Conservation (phyloP, 495 filamentous ascomycete genomes). For the Tuber melanosporum region DNA sequence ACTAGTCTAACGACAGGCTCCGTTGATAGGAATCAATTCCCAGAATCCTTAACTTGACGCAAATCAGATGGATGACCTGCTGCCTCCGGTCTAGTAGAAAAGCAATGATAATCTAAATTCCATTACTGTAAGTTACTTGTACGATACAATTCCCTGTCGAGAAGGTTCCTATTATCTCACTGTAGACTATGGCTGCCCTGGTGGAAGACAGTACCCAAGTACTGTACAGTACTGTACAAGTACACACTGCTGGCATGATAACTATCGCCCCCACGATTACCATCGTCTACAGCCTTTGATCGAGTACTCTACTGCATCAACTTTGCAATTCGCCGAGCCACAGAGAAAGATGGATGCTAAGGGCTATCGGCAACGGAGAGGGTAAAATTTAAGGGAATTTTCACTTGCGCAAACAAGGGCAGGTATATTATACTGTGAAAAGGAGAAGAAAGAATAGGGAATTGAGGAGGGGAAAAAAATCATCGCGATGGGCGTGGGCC, state of each 20-base stretch:
- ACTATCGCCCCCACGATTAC: neutral
- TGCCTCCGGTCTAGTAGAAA: neutral
- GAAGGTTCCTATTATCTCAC: neutral
- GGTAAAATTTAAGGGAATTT: neutral
- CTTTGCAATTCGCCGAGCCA: neutral
- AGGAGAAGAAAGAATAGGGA: neutral
- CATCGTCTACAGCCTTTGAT: neutral
- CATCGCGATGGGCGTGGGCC: neutral
- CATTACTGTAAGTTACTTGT: neutral
- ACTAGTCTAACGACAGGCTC: neutral
- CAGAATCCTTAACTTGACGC: neutral
- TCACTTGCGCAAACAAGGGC: neutral
- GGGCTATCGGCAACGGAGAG: neutral
- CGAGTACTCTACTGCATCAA: neutral
- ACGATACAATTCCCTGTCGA: neutral
- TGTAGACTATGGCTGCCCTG: neutral
- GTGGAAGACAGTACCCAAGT: neutral
- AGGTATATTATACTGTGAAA: neutral
- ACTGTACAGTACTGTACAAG: neutral
- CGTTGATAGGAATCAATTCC: neutral
- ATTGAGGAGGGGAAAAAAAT: neutral
- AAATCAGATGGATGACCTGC: neutral
- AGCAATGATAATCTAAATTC: neutral
- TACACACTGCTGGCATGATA: neutral
- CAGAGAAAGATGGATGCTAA: neutral